Conservation (phyloP, 306 rosid genomes). For the Casuarina cunninghamiana region DNA sequence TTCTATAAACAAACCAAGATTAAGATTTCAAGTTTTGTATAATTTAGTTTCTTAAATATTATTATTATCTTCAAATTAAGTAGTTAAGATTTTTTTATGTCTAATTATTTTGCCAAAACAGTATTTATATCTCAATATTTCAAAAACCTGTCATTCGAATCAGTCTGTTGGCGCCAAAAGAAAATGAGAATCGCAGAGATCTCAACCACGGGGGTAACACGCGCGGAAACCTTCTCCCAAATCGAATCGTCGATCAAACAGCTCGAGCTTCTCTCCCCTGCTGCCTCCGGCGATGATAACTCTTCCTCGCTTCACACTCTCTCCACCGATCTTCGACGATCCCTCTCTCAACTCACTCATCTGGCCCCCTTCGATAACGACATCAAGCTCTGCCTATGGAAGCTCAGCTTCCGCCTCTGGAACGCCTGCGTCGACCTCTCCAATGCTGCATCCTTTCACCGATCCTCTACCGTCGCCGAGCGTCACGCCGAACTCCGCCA, state of each 20-base stretch:
- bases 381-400: slow-evolving; percentile 70
- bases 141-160: no score
- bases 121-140: no score
- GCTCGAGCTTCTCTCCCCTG: slow-evolving; percentile 47
- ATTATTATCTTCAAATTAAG: no score
- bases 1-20: no score
- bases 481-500: slow-evolving; percentile 80
- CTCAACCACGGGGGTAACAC: slow-evolving; percentile 41
- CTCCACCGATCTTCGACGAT: slow-evolving; percentile 49
- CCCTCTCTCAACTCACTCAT: slow-evolving; percentile 49
- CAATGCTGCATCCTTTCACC: slow-evolving; percentile 59
- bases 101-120: no score
- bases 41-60: no score
- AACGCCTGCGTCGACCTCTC: slow-evolving; percentile 88
- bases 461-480: slow-evolving; percentile 36
- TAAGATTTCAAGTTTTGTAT: no score
- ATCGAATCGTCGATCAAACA: slow-evolving; percentile 61
- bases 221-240: slow-evolving; percentile 42
- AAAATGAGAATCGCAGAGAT: slow-evolving; percentile 85
- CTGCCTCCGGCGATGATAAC: background rate
- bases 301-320: slow-evolving; percentile 32
- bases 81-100: no score
- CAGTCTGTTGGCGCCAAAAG: background rate
- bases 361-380: slow-evolving; percentile 58
- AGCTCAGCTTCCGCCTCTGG: slow-evolving; percentile 94